These are phyloP conservation scores for Trametopsis cervina DNA, from an alignment of 768 basidiomycete species.

Conservation along the genomic window DNA sequence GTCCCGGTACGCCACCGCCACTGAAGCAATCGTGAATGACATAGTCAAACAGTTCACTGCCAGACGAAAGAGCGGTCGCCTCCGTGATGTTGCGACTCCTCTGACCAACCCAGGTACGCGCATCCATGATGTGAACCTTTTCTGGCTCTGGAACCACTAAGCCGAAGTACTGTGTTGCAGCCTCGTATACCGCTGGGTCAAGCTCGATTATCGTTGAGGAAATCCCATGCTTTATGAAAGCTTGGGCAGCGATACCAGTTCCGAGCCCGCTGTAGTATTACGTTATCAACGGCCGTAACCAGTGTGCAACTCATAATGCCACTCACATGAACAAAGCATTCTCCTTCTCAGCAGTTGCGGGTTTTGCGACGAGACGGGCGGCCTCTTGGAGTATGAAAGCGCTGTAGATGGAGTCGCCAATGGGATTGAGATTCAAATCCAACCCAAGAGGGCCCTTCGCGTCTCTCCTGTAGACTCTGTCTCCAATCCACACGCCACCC, in stretches of 20 bases:
- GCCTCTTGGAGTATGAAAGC: conserved; percentile 88
- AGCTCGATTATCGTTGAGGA: conserved; percentile 86
- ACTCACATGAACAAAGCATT: conserved; percentile 70
- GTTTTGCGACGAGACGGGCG: conserved; percentile 57
- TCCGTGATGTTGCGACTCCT: conserved; percentile 12
- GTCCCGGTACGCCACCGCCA: conserved; percentile 83
- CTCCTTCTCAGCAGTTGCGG: conserved; percentile 30
- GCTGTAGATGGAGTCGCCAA: conserved; percentile 78
- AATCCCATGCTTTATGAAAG: conserved; percentile 64
- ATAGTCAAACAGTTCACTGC: conserved; percentile 52
- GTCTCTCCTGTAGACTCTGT: conserved; percentile 30
- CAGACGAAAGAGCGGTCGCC: conserved; percentile 20
- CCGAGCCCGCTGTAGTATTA: conserved; percentile 71
- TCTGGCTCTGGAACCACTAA: conserved; percentile 56
- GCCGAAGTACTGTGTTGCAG: conserved; percentile 73
- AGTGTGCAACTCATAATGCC: not conserved
- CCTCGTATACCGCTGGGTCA: conserved; percentile 84
- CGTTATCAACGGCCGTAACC: not conserved
- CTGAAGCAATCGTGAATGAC: conserved; percentile 92
- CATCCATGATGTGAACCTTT: conserved; percentile 72
- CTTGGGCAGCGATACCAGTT: conserved; percentile 70
- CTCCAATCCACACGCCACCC: conserved; percentile 74
- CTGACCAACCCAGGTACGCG: conserved; percentile 50
- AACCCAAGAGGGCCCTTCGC: conserved; percentile 25
- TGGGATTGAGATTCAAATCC: conserved; percentile 45